Conservation (phyloP, 306 rosid genomes). For the Glycine latifolia region DNA sequence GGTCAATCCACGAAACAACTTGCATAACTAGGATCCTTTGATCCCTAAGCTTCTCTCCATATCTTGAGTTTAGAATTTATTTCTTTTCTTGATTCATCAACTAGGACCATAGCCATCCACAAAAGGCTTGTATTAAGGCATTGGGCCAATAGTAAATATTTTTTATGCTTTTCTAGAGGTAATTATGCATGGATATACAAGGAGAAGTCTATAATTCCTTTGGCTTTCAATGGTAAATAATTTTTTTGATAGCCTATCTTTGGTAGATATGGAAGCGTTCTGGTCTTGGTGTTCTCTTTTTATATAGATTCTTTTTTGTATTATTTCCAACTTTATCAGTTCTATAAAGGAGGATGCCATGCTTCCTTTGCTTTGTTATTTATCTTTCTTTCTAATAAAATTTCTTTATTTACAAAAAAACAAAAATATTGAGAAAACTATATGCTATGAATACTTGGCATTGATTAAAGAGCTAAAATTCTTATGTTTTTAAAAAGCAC, state of each 20-base stretch:
- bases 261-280: neutral
- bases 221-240: conserved; percentile 5
- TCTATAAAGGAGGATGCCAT: too few species aligned
- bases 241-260: neutral
- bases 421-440: neutral
- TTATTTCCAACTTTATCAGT: too few species aligned
- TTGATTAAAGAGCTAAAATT: neutral
- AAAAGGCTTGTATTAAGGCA: neutral
- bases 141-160: neutral
- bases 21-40: neutral
- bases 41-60: too few species aligned
- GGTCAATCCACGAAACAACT: neutral
- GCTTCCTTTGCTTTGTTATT: neutral
- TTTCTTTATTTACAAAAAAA: neutral
- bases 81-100: conserved; percentile 5
- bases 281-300: conserved; percentile 9
- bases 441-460: neutral
- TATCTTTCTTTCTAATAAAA: neutral
- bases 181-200: neutral
- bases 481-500: neutral
- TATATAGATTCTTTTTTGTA: neutral
- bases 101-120: neutral
- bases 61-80: neutral
- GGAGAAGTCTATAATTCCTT: neutral
- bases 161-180: conserved; percentile 1